Evolutionary conservation across 2,329 filamentous ascomycete genomes (phyloP).

Genomic region (Monosporascus sp.): DNA sequence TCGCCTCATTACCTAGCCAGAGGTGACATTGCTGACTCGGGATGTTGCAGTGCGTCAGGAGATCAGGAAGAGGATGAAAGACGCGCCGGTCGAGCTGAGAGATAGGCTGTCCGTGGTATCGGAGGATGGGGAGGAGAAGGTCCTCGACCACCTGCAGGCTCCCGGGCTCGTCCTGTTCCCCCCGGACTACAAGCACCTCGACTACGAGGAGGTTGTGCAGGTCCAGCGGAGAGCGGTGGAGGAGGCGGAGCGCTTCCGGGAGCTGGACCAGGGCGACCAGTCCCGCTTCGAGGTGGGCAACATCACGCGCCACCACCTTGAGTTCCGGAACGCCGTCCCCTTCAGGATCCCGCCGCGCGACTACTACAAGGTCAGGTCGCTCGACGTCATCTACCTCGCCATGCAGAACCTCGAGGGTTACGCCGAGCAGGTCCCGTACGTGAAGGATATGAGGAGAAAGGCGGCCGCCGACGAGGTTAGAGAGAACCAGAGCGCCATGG

Average conservation of each 20-base stretch:
- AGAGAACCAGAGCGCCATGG: not conserved
- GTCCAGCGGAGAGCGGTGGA: not conserved
- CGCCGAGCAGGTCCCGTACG: not conserved
- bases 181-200: not conserved
- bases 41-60: slow-evolving; percentile 5
- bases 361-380: slow-evolving; percentile 12
- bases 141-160: not conserved
- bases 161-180: not conserved
- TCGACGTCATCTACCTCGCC: slow-evolving; percentile 10
- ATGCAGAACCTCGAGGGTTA: slow-evolving; percentile 7
- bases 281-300: slow-evolving; percentile 7
- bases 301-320: slow-evolving; percentile 8
- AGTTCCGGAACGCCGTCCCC: slow-evolving; percentile 2
- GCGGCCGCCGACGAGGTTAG: not conserved
- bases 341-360: slow-evolving; percentile 14
- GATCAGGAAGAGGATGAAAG: slow-evolving; percentile 1
- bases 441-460: not conserved
- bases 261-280: not conserved
- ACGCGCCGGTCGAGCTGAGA: slow-evolving; percentile 3
- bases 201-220: not conserved
- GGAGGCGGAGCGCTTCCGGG: not conserved
- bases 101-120: not conserved
- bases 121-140: not conserved
- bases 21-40: not conserved
- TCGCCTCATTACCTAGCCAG: not conserved